Evolutionary conservation across 805 yeast genomes (phyloP).

Genomic region (Kodamaea hsintzibuensis): DNA sequence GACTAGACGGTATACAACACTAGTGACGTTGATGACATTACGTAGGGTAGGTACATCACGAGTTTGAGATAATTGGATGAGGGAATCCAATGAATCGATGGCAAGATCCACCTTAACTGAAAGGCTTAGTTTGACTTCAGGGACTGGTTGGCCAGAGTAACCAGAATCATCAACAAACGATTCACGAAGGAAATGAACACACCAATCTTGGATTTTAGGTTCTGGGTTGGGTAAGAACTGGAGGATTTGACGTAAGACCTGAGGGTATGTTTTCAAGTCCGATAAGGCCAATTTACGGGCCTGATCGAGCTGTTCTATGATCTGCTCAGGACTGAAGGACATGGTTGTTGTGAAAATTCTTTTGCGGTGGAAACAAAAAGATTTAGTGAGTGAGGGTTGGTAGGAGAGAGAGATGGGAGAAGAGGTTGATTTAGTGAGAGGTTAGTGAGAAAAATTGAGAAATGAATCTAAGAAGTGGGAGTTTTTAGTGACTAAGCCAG

Average conservation of each 20-base stretch:
- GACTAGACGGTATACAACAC: conserved; percentile 44
- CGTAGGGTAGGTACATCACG: conserved; percentile 33
- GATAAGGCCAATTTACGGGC: conserved; percentile 38
- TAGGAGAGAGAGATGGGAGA: neutral
- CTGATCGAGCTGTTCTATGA: conserved; percentile 35
- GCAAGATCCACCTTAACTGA: conserved; percentile 41
- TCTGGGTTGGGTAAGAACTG: conserved; percentile 38
- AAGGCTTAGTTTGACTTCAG: conserved; percentile 13
- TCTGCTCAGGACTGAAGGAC: conserved; percentile 15
- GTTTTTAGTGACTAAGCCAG: too few species aligned
- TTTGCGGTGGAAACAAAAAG: neutral
- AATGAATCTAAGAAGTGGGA: too few species aligned
- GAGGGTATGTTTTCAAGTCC: conserved; percentile 34
- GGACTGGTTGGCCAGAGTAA: conserved; percentile 16
- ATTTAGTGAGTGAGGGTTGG: neutral
- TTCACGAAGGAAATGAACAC: conserved; percentile 39
- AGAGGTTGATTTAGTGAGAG: neutral
- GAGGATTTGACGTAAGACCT: conserved; percentile 45
- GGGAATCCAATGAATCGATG: conserved; percentile 38
- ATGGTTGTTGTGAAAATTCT: conserved; percentile 5
- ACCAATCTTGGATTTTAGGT: conserved; percentile 39
- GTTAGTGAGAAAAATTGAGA: too few species aligned
- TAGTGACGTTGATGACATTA: conserved; percentile 35
- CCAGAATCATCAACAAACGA: conserved; percentile 27
- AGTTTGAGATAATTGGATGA: conserved; percentile 28